These are phyloP conservation scores for Trichoderma sp. DNA, from an alignment of 2,329 filamentous ascomycete genomes.

Conservation along the genomic window DNA sequence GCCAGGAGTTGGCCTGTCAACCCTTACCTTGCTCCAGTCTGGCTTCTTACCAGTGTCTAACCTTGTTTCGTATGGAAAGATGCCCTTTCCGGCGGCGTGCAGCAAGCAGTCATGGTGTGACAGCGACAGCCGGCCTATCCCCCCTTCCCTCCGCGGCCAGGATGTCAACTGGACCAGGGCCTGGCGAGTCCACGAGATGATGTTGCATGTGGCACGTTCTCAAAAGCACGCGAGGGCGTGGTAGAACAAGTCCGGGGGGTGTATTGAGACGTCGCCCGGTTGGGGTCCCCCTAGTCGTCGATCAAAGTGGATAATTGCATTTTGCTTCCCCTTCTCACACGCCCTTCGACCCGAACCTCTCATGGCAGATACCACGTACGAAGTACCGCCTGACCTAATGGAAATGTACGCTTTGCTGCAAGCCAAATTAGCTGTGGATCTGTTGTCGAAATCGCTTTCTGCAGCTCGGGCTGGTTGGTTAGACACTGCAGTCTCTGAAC, in stretches of 20 bases:
- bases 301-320: constrained; percentile 10
- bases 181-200: constrained; percentile 18
- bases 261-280: background rate
- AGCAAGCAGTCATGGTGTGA: constrained; percentile 16
- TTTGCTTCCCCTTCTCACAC: background rate
- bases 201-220: constrained; percentile 20
- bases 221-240: constrained; percentile 11
- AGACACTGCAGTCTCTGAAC: background rate
- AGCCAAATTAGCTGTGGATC: constrained; percentile 15
- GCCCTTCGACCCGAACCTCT: background rate
- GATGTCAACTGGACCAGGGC: constrained; percentile 1
- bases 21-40: background rate
- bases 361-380: background rate
- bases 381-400: constrained; percentile 14
- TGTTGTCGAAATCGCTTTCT: background rate
- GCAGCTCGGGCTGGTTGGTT: background rate
- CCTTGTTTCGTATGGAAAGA: background rate
- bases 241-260: background rate
- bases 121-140: constrained; percentile 14
- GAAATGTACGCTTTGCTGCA: constrained; percentile 4
- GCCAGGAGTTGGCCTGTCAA: background rate
- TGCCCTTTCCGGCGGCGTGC: constrained; percentile 9
- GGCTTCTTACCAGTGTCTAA: constrained; percentile 1
- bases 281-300: constrained; percentile 13
- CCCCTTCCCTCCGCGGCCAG: background rate